These are phyloP conservation scores for Pestalotiopsis sp. DNA, from an alignment of 2,329 filamentous ascomycete genomes.

Conservation along the genomic window DNA sequence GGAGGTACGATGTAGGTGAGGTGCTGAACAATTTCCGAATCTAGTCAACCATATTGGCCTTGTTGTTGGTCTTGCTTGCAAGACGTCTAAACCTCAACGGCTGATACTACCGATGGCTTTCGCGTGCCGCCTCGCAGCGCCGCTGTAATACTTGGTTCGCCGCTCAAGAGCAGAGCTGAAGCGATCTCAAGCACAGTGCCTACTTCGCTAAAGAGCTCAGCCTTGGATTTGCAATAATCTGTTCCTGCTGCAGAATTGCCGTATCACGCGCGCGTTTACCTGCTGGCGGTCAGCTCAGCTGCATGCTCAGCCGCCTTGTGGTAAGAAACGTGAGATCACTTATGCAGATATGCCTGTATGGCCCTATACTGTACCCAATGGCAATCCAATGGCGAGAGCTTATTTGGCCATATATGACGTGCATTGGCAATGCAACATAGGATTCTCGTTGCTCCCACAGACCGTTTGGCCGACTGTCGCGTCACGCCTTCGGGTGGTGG, in stretches of 20 bases:
- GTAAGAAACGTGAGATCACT: not conserved
- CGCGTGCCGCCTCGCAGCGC: not conserved
- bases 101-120: not conserved
- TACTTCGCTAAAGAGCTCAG: not conserved
- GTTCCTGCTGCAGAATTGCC: not conserved
- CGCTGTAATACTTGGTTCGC: not conserved
- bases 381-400: not conserved
- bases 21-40: not conserved
- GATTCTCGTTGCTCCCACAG: not conserved
- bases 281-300: not conserved
- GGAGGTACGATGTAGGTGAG: not conserved
- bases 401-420: not conserved
- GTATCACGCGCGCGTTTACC: not conserved
- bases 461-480: not conserved
- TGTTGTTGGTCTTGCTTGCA: not conserved
- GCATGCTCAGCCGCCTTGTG: not conserved
- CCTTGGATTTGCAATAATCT: not conserved
- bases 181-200: not conserved
- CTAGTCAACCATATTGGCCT: not conserved
- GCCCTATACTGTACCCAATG: not conserved
- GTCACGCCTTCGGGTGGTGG: not conserved
- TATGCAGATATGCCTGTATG: not conserved
- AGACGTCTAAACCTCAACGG: not conserved
- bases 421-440: not conserved
- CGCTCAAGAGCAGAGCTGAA: not conserved